These are phyloP conservation scores for Trichocomaceae sp. DNA, from an alignment of 2,329 filamentous ascomycete genomes.

Conservation along the genomic window DNA sequence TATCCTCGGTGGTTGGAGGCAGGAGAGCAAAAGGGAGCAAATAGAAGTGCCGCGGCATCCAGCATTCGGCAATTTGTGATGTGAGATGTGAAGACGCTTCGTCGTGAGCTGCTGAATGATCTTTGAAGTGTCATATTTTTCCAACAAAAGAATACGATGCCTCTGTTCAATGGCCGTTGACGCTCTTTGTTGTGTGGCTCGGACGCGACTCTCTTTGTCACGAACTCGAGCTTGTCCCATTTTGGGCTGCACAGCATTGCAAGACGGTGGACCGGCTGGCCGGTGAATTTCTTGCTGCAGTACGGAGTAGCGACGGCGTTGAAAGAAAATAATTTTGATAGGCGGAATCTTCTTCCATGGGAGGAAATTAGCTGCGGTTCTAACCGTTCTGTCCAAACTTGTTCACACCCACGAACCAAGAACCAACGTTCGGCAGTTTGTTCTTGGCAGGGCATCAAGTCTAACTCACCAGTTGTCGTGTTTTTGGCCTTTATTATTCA, in stretches of 20 bases:
- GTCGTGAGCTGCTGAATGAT: not conserved
- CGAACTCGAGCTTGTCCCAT: not conserved
- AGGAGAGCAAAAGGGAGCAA: not conserved
- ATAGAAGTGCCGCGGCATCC: not conserved
- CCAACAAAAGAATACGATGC: not conserved
- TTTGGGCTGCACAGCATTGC: not conserved
- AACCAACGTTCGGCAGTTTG: constrained; percentile 2
- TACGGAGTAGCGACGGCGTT: not conserved
- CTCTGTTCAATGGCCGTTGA: not conserved
- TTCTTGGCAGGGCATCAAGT: not conserved
- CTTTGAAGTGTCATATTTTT: too few species aligned
- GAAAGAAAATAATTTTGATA: constrained; percentile 4
- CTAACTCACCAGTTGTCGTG: not conserved
- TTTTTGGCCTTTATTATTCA: constrained; percentile 4
- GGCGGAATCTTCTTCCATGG: constrained; percentile 2
- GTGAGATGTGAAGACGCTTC: not conserved
- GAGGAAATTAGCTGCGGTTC: not conserved
- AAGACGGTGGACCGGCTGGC: not conserved
- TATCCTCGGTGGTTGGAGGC: not conserved
- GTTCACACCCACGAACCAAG: not conserved
- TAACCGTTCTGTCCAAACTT: not conserved
- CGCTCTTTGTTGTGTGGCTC: not conserved
- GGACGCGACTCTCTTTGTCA: not conserved
- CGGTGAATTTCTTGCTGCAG: not conserved
- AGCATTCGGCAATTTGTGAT: not conserved